These are phyloP conservation scores for Globisporangium sylvaticum DNA, from an alignment of 352 stramenopile species.

Conservation along the genomic window DNA sequence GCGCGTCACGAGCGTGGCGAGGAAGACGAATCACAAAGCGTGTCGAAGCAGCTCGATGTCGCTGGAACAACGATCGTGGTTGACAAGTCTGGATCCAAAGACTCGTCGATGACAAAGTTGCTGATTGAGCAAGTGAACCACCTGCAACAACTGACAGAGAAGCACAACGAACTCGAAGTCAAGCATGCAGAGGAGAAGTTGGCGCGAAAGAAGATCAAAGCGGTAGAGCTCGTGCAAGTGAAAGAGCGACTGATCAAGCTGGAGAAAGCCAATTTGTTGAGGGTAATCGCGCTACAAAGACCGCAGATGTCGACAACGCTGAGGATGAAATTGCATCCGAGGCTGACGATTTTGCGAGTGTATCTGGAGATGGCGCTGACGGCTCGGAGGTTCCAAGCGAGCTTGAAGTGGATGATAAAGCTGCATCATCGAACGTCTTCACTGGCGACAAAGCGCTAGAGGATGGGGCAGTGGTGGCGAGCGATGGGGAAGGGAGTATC, in stretches of 20 bases:
- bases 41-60: background rate
- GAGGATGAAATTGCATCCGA: constrained; percentile 11
- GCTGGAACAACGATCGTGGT: background rate
- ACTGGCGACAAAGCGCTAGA: background rate
- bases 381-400: background rate
- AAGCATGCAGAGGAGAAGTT: constrained; percentile 21
- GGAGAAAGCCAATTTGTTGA: constrained; percentile 6
- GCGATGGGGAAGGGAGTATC: constrained; percentile 8
- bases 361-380: background rate
- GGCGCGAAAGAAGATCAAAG: constrained; percentile 39
- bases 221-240: constrained; percentile 29
- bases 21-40: background rate
- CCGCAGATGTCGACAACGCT: background rate
- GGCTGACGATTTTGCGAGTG: background rate
- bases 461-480: background rate
- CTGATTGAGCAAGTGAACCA: constrained; percentile 29
- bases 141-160: constrained; percentile 12
- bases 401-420: background rate
- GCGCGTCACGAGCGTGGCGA: background rate
- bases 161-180: constrained; percentile 1
- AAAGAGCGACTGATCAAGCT: constrained; percentile 34
- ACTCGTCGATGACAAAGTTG: constrained; percentile 51
- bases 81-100: constrained; percentile 34
- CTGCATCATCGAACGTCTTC: background rate
- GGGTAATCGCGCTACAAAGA: background rate